Percentiles rank a stretch among this genome's conserved stretches.
These are phyloP conservation scores for Schizochytrium sp. DNA, from an alignment of 108 stramenopile species.

Conservation along the genomic window DNA sequence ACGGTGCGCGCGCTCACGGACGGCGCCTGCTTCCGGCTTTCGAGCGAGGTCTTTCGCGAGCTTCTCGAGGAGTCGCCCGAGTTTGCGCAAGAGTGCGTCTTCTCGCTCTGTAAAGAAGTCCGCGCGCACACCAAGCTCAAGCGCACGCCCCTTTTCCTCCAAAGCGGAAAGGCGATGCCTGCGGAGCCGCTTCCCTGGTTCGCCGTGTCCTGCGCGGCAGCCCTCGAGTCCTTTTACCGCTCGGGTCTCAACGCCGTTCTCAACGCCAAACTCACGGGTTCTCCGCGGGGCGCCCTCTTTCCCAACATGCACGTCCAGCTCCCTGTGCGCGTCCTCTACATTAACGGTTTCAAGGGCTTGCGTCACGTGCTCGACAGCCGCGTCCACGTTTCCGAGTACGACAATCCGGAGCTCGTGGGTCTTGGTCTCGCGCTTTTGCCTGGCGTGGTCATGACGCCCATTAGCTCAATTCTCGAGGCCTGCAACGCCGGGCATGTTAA, in stretches of 20 bases:
- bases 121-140: constrained; percentile 15
- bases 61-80: constrained; percentile 27
- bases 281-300: constrained; percentile 41
- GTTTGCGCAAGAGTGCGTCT: constrained; percentile 34
- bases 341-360: constrained; percentile 59
- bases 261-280: constrained; percentile 50
- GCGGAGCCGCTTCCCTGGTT: constrained; percentile 29
- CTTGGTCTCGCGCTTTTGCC: constrained; percentile 48
- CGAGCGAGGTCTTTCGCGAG: constrained; percentile 26
- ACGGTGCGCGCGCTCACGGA: constrained; percentile 35
- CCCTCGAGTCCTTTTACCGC: constrained; percentile 67
- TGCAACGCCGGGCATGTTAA: constrained; percentile 66
- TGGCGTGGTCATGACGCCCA: constrained; percentile 65
- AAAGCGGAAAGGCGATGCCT: constrained; percentile 20
- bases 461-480: constrained; percentile 60
- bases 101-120: constrained; percentile 31
- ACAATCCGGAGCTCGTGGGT: constrained; percentile 26
- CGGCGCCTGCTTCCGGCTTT: constrained; percentile 36
- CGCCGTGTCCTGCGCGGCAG: constrained; percentile 61
- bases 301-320: constrained; percentile 71
- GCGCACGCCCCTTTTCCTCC: constrained; percentile 37
- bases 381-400: constrained; percentile 31
- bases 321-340: constrained; percentile 61
- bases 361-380: constrained; percentile 43
- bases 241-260: constrained; percentile 53